Percentiles rank a stretch among this genome's conserved stretches.
Conservation (phyloP, 2,329 filamentous ascomycete species). For the Daldinia sp. region DNA sequence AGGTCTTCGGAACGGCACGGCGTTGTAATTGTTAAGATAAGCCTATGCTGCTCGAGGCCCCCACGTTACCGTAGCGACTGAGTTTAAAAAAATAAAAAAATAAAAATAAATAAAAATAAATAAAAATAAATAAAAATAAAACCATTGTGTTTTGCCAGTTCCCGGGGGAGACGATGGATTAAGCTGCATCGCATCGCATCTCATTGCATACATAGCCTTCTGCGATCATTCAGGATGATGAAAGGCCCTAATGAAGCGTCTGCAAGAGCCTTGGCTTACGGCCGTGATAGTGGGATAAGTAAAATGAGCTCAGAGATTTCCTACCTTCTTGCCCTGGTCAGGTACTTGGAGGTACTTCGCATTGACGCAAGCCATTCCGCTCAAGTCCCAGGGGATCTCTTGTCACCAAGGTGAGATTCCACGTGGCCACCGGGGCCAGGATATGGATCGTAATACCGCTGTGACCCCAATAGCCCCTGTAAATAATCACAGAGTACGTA, state of each 20-base stretch:
- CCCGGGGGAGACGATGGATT: slow-evolving; percentile 6
- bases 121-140: too few species aligned
- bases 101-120: too few species aligned
- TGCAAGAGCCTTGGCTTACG: slow-evolving; percentile 30
- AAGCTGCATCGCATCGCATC: slow-evolving; percentile 21
- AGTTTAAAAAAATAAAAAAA: slow-evolving; percentile 6
- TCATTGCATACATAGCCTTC: slow-evolving; percentile 1
- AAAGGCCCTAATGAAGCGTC: slow-evolving; percentile 10
- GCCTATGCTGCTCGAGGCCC: slow-evolving; percentile 10
- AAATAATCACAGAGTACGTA: slow-evolving; percentile 28
- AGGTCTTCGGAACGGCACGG: slow-evolving; percentile 13
- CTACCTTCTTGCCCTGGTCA: slow-evolving; percentile 22
- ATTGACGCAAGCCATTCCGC: slow-evolving; percentile 42
- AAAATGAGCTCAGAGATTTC: slow-evolving; percentile 32
- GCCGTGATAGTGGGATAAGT: slow-evolving; percentile 31
- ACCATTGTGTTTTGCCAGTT: slow-evolving; percentile 3
- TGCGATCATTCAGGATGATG: slow-evolving; percentile 14
- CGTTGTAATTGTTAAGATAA: slow-evolving; percentile 16
- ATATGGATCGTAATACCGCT: slow-evolving; percentile 34
- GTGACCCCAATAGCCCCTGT: slow-evolving; percentile 37
- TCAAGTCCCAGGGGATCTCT: slow-evolving; percentile 41
- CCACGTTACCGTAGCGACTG: slow-evolving; percentile 23
- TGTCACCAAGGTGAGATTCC: slow-evolving; percentile 42
- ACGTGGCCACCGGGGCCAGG: slow-evolving; percentile 47
- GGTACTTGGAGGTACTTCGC: slow-evolving; percentile 38